Evolutionary conservation across 768 basidiomycete species (phyloP), one percentile per base, ranked within the genome.

Genomic region (Gelatoporia subvermispora): DNA sequence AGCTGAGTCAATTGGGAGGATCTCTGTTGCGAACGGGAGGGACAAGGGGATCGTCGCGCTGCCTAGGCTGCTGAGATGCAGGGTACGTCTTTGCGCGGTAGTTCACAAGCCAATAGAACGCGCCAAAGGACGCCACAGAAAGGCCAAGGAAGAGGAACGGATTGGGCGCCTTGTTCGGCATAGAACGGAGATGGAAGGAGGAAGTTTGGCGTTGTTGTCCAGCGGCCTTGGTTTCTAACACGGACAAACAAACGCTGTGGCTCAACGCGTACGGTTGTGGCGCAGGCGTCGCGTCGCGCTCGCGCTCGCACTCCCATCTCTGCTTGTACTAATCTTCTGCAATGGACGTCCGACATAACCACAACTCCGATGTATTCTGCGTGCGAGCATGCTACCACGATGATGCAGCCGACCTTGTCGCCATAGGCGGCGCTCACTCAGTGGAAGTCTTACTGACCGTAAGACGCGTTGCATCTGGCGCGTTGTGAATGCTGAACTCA

Each of bases 381-480:
- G 68, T 91, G 36, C 76, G 79, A 48, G 75, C 85, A 31, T 85
- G 79, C 57, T 70, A 77, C 57, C 71, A 75, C 57, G 75, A 83
- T 50, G 84, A 87, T 53, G 86, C 78, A 1, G 53, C 57, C 3
- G 86, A 88, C 63, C 73, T 92, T 17, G 58, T 92, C 35, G 89
- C 89, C 37, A 61, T 90, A 35, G 88, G 83, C 35, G 84, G 82
- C 36, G 81, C 82, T 49, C 82, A 87, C 60, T 79, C 84, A 2
- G 80, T 90, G 22, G 76, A 88, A 50, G 71, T 91, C 50, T 64
- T 90, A 36, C 72, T 77, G 41, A 71, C 88, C 43, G 84, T 84
- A 64, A 63, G 78, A 68, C 44, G 49, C 37, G 37, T 23, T 45
- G 35, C n/a, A 8, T n/a, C 50, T 25, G 41, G 50, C 42, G 35